These are phyloP conservation scores for Cystobasidium onofrii DNA, from an alignment of 768 basidiomycete species.

Conservation along the genomic window DNA sequence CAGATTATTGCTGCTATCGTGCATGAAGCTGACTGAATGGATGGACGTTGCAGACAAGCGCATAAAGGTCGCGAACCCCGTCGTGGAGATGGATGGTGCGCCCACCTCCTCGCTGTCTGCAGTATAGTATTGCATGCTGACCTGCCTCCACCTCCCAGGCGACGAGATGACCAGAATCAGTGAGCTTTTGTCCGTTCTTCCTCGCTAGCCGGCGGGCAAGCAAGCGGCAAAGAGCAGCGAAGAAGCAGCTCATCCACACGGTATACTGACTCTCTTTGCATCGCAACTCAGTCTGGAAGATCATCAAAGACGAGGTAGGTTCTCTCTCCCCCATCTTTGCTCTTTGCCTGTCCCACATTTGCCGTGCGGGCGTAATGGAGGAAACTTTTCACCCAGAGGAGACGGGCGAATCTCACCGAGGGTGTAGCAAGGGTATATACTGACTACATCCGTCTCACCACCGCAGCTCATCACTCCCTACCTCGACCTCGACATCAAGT, in stretches of 20 bases:
- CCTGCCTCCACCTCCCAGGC: slow-evolving; percentile 50
- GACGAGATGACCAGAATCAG: slow-evolving; percentile 99
- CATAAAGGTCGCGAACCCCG: slow-evolving; percentile 42
- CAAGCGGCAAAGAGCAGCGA: too few relatives aligned
- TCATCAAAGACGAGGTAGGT: slow-evolving; percentile 61
- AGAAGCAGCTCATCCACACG: not conserved
- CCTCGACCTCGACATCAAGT: slow-evolving; percentile 91
- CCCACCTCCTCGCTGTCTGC: not conserved
- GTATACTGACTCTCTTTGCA: too few relatives aligned
- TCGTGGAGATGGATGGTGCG: slow-evolving; percentile 44
- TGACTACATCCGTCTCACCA: not conserved
- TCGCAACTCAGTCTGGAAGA: slow-evolving; percentile 32
- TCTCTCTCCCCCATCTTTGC: not conserved
- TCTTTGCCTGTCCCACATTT: not conserved
- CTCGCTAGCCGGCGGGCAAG: not conserved
- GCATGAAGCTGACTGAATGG: not conserved
- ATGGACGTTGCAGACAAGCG: not conserved
- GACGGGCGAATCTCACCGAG: not conserved
- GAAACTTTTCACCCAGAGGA: not conserved
- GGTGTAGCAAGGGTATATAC: not conserved
- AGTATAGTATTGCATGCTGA: slow-evolving; percentile 16
- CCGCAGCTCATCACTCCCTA: slow-evolving; percentile 85
- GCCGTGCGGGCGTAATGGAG: not conserved
- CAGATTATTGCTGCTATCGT: not conserved
- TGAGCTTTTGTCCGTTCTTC: slow-evolving; percentile 59